These are phyloP conservation scores for Penicillium simplicissimum DNA, from an alignment of 495 filamentous ascomycete genomes.

Conservation along the genomic window DNA sequence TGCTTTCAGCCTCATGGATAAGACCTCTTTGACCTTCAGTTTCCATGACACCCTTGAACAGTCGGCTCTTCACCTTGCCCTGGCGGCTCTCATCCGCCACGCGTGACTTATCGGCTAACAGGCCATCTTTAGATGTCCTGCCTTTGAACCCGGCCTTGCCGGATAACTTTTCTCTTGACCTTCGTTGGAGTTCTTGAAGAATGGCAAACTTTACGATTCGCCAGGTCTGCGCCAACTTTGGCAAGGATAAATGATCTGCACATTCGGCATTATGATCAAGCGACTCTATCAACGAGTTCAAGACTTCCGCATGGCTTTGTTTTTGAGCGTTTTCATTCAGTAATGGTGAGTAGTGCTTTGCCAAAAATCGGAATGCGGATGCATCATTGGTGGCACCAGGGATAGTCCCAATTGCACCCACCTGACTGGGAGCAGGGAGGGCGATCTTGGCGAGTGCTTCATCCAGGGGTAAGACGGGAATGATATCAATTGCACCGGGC, in stretches of 20 bases:
- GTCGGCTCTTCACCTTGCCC: slow-evolving; percentile 42
- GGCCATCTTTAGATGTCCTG: slow-evolving; percentile 38
- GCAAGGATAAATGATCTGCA: slow-evolving; percentile 58
- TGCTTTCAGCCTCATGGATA: slow-evolving; percentile 60
- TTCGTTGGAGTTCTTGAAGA: slow-evolving; percentile 57
- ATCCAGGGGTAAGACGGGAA: slow-evolving; percentile 58
- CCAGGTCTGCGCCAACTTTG: slow-evolving; percentile 74
- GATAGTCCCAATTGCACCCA: slow-evolving; percentile 62
- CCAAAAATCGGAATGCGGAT: slow-evolving; percentile 59
- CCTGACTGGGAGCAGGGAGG: slow-evolving; percentile 55
- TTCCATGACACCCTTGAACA: slow-evolving; percentile 49
- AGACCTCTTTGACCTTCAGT: slow-evolving; percentile 34
- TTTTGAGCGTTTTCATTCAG: slow-evolving; percentile 26
- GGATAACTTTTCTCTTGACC: slow-evolving; percentile 55
- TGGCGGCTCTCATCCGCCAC: slow-evolving; percentile 38
- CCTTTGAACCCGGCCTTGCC: slow-evolving; percentile 28
- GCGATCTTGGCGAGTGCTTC: slow-evolving; percentile 59
- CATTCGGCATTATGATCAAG: slow-evolving; percentile 63
- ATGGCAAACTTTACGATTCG: slow-evolving; percentile 65
- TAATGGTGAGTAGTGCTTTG: slow-evolving; percentile 55
- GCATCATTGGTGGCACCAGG: slow-evolving; percentile 53
- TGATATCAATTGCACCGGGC: slow-evolving; percentile 50
- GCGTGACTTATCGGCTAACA: slow-evolving; percentile 27
- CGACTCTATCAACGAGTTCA: slow-evolving; percentile 52
- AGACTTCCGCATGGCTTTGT: slow-evolving; percentile 34